Evolutionary conservation across 495 filamentous ascomycete species (phyloP).

Genomic region (Talaromyces thailandensis): DNA sequence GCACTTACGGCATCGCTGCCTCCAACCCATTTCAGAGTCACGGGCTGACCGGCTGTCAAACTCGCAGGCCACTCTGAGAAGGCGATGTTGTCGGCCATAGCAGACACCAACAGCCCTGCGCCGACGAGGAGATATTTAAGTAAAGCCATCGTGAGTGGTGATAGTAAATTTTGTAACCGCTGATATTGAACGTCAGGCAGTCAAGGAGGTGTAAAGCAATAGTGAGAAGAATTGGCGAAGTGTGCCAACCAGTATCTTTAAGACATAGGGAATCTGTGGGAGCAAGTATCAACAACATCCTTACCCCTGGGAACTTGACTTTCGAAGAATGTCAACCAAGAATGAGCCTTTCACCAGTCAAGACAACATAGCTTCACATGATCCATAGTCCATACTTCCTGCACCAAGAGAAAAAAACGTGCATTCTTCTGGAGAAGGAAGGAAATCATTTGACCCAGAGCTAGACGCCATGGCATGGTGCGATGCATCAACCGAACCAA

Average conservation of each 20-base stretch:
- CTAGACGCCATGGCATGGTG: background rate
- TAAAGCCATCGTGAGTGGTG: slow-evolving; percentile 21
- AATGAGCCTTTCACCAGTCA: background rate
- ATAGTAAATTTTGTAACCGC: background rate
- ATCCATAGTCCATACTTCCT: background rate
- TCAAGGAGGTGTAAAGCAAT: background rate
- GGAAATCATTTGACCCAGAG: background rate
- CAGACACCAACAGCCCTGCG: slow-evolving; percentile 21
- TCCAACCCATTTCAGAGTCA: slow-evolving; percentile 34
- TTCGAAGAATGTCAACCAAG: background rate
- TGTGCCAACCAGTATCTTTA: background rate
- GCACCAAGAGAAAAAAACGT: background rate
- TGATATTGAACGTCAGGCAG: background rate
- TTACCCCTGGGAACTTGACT: background rate
- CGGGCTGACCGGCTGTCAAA: slow-evolving; percentile 28
- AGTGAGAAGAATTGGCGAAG: background rate
- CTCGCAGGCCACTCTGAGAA: slow-evolving; percentile 36
- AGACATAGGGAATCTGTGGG: background rate
- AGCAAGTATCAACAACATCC: background rate
- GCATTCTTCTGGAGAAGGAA: background rate
- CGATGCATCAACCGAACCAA: background rate
- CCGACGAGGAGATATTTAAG: slow-evolving; percentile 21
- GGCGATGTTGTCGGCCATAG: slow-evolving; percentile 23
- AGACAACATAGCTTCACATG: background rate
- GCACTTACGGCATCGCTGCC: slow-evolving; percentile 22